These are phyloP conservation scores for Emericellopsis cladophorae DNA, from an alignment of 2,329 filamentous ascomycete species.

Conservation along the genomic window DNA sequence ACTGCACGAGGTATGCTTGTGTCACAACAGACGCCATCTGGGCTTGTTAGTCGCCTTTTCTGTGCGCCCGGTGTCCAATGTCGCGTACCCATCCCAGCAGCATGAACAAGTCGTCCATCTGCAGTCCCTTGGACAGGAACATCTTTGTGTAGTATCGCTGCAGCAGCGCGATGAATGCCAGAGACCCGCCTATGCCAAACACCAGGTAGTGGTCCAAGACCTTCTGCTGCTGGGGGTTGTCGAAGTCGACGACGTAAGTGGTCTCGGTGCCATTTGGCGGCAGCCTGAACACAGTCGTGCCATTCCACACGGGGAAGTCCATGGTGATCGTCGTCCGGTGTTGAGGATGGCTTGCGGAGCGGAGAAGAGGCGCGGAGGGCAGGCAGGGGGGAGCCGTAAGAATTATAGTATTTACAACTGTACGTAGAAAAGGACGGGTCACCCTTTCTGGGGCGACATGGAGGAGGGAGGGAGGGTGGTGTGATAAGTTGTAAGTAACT, in stretches of 20 bases:
- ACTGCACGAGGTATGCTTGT: constrained; percentile 1
- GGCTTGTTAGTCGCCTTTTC: too few relatives aligned
- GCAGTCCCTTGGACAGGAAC: constrained; percentile 10
- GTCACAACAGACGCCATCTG: too few relatives aligned
- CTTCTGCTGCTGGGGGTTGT: constrained; percentile 9
- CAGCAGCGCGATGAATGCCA: constrained; percentile 11
- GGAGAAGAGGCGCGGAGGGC: background rate
- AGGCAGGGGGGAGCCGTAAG: background rate
- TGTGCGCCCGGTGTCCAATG: too few relatives aligned
- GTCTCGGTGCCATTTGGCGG: constrained; percentile 4
- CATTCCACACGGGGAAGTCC: background rate
- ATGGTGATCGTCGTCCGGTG: background rate
- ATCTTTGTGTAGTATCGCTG: constrained; percentile 19
- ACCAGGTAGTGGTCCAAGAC: constrained; percentile 11
- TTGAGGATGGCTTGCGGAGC: background rate
- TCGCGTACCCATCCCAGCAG: background rate
- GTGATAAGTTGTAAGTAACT: too few relatives aligned
- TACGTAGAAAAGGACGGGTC: background rate
- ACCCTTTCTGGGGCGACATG: background rate
- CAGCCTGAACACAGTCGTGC: background rate
- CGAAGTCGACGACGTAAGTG: constrained; percentile 14
- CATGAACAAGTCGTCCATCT: constrained; percentile 10
- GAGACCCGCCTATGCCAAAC: constrained; percentile 11
- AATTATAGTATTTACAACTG: too few relatives aligned
- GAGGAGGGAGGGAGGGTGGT: too few relatives aligned